Conservation (phyloP, 1,139 yeast genomes). For the Geotrichum carabidarum region DNA sequence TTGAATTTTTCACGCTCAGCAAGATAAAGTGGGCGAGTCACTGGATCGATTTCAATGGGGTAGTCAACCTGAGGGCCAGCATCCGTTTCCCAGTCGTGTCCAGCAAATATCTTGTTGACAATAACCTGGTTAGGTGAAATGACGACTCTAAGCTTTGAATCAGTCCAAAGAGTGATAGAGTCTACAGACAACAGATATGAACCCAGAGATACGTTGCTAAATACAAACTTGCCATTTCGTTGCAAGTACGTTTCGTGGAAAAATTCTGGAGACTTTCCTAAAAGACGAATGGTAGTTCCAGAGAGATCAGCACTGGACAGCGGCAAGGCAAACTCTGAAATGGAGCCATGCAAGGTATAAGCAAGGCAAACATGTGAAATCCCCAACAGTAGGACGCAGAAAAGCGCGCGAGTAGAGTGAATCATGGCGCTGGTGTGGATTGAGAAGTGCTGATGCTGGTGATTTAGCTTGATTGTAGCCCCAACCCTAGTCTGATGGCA, state of each 20-base stretch:
- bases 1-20: constrained; percentile 35
- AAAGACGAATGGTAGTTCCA: constrained; percentile 14
- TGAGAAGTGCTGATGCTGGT: neutral
- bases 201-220: constrained; percentile 31
- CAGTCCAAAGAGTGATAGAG: constrained; percentile 20
- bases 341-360: constrained; percentile 18
- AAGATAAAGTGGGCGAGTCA: constrained; percentile 24
- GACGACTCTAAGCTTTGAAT: constrained; percentile 28
- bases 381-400: neutral
- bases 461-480: neutral
- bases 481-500: neutral
- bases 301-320: constrained; percentile 13
- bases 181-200: constrained; percentile 27
- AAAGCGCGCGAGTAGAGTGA: neutral
- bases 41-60: constrained; percentile 30
- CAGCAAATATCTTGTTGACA: constrained; percentile 30
- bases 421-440: neutral
- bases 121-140: constrained; percentile 27
- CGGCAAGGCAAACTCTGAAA: constrained; percentile 19
- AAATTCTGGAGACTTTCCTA: constrained; percentile 3
- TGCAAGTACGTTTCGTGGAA: constrained; percentile 19
- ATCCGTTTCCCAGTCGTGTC: constrained; percentile 30
- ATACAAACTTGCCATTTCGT: constrained; percentile 28
- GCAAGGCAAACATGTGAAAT: constrained; percentile 1
- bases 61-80: constrained; percentile 32